A percentile compares a stretch with the other conserved stretches of the same genome.
These are phyloP conservation scores for Mortierella sp. DNA, from an alignment of 371 early-diverging fungal genomes.

Conservation along the genomic window DNA sequence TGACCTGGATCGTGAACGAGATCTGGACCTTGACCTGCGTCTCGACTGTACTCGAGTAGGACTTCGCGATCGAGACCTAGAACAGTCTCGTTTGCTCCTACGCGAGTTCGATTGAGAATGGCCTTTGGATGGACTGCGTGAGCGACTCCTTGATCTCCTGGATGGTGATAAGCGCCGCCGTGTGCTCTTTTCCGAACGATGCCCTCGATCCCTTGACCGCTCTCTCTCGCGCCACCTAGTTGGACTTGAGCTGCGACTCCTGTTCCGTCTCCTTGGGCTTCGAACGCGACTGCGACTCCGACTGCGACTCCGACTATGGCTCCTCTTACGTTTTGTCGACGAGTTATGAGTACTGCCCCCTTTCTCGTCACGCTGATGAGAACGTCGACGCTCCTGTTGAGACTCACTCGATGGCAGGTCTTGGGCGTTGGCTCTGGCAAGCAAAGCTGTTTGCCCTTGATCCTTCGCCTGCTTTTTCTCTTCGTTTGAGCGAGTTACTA, in stretches of 20 bases:
- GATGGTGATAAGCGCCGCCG: background rate
- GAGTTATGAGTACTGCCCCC: constrained; percentile 12
- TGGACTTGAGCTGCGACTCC: constrained; percentile 1
- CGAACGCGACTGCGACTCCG: background rate
- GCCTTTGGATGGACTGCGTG: background rate
- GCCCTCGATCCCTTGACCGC: background rate
- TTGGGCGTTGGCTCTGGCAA: background rate
- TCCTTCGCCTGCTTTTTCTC: constrained; percentile 23
- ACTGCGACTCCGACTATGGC: constrained; percentile 6
- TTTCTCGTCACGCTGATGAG: constrained; percentile 5
- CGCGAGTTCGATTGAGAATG: background rate
- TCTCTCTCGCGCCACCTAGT: background rate
- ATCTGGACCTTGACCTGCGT: constrained; percentile 11
- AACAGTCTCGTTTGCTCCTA: background rate
- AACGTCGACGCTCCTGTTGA: background rate
- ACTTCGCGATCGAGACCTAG: constrained; percentile 8
- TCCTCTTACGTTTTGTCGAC: background rate
- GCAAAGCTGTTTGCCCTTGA: background rate
- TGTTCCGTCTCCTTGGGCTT: background rate
- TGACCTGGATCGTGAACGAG: constrained; percentile 10
- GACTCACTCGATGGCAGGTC: background rate
- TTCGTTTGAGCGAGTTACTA: constrained; percentile 22
- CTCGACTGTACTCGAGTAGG: background rate
- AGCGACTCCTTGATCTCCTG: background rate
- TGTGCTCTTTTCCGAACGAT: background rate